These are phyloP conservation scores for Xylogone sp. DNA, from an alignment of 2,329 filamentous ascomycete species.

Conservation along the genomic window DNA sequence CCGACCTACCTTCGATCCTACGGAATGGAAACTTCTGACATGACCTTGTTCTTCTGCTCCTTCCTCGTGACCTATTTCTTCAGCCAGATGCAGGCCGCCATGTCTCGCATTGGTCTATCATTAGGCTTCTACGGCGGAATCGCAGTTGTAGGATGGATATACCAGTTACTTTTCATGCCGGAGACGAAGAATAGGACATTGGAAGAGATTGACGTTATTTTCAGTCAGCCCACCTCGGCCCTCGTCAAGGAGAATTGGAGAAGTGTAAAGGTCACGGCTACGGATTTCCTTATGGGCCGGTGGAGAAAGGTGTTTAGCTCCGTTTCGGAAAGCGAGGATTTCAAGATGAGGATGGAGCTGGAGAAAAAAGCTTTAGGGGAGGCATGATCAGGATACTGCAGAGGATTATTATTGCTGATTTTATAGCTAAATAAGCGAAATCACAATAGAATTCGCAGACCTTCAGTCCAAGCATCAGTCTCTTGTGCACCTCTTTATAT, in stretches of 20 bases:
- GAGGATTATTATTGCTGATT: not conserved
- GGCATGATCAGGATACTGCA: not conserved
- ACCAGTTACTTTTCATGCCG: conserved; percentile 72
- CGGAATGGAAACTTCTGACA: conserved; percentile 69
- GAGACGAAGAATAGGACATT: conserved; percentile 65
- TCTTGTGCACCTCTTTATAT: too few species aligned
- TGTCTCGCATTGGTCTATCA: conserved; percentile 60
- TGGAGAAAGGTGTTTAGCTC: conserved; percentile 26
- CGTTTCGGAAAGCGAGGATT: conserved; percentile 23
- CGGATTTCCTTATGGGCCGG: conserved; percentile 20
- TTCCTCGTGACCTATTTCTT: conserved; percentile 78
- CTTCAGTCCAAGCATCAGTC: too few species aligned
- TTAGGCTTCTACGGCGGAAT: conserved; percentile 74
- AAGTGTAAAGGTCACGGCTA: conserved; percentile 22
- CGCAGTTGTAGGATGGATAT: conserved; percentile 65
- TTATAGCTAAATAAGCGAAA: too few species aligned
- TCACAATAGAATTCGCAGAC: too few species aligned
- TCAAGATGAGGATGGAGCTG: conserved; percentile 20
- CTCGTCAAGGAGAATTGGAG: conserved; percentile 57
- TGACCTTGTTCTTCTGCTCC: conserved; percentile 64
- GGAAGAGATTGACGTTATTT: conserved; percentile 69
- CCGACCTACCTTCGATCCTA: conserved; percentile 70
- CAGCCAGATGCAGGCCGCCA: conserved; percentile 63
- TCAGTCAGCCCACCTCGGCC: conserved; percentile 58
- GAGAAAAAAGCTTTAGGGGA: conserved; percentile 2